Evolutionary conservation across 441 rosid species (phyloP), one percentile per base, ranked within the genome.

Genomic region (Gossypium schwendimanii): DNA sequence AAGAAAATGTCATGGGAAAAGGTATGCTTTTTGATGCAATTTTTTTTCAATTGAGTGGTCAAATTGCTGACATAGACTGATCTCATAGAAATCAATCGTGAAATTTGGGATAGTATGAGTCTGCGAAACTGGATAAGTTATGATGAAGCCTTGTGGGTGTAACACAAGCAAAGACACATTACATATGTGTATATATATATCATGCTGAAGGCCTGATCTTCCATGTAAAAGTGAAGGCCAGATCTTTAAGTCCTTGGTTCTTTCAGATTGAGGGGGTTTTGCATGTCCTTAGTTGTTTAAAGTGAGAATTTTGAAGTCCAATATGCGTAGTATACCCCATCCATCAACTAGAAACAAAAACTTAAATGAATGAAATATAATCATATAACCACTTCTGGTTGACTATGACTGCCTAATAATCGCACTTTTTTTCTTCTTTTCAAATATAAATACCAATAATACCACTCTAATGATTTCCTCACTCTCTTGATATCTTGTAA

Each of bases 1-100:
- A 88, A 82, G 88, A 87, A 83, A 92, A 84, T 91, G 81, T 84
- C 87, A 83, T 76, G 84, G 93, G 82, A 81, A 95, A 95, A 93
- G 99, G 98, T 95, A 91, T 85, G 90, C 75, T 76, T 65, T 63
- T 75, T 52, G 10, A 47, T 69, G 24, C 39, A 62, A 55, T 18
- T 60, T 26, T 70, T 75, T 69, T 17, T 63, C 44, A 73, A 57
- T 80, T 58, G 18, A 23, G 69, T 63, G 69, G 71, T 69, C 60
- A 78, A 68, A 57, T 63, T 70, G 57, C 50, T 44, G 52, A 68
- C 36, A 72, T 59, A 59, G 73, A 53, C 50, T 75, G 33, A 73
- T 72, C 44, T 63, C 6, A 71, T 44, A 66, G 54, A 71, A 63
- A 57, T 59, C 8, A 36, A 9, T 14, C 14, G 3, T 41, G 23